Evolutionary conservation across 148 eudicot species (phyloP), one percentile per base, ranked within the genome.

Genomic region (Amaranthus hypochondriacus): DNA sequence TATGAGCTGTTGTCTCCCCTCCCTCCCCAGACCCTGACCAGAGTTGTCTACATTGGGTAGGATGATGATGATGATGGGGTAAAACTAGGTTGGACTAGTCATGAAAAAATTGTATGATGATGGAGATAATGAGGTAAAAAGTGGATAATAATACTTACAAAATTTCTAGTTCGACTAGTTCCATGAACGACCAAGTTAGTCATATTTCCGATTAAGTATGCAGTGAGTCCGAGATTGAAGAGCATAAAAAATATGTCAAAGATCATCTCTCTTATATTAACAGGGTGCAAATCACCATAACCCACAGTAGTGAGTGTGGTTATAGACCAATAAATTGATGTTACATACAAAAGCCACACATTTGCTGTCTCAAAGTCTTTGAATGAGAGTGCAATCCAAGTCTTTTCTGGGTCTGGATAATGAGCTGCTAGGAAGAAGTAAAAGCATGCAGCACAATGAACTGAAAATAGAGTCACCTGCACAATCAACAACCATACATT

Each of bases 171-270:
- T 76, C 84, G 80, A 66, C 87, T 82, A 52, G 98, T 86, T 48
- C 86, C 78, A 58, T 93, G 93, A 58, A 93, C 98, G 64, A 90
- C 91, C 82, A 93, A 81, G 81, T 90, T 87, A 15, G 98, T 93
- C 98, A 93, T 93, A 83, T 93, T 93, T 73, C 98, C 98, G 28
- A 93, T 93, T 62, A 93, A 64, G 72, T 93, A 93, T 3, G 98
- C 79, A 44, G 88, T 83, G 74, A 93, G 76, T 14, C 90, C 92
- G 55, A 93, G 93, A 80, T 93, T 89, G 86, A 93, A 87, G 75
- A 93, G 84, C 96, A 90, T 87, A 80, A 81, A 92, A 72, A 84
- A 86, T 39, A 85, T 81, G 73, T 73, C 87, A 55, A 93, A 93
- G 46, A 89, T 13, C 98, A 83, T 93, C 79, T 93, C 98, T 69